Evolutionary conservation across 257 asterid genomes (phyloP), one percentile per base, ranked within the genome.

Genomic region (Ajuga chamaepitys): DNA sequence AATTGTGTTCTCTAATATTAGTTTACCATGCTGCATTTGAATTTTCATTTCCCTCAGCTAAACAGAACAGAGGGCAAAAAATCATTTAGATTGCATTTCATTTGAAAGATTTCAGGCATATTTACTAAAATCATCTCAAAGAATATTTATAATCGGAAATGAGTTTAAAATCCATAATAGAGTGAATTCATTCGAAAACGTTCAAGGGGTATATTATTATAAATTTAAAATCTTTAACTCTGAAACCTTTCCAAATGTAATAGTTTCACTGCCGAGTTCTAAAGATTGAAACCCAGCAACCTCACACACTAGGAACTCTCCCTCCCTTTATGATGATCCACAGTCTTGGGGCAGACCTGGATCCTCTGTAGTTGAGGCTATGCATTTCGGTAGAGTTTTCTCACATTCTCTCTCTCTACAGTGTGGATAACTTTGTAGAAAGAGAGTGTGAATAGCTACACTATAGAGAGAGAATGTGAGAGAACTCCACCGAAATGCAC

Each of bases 51-150:
- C 44, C 45, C 57, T 8, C 34, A 53, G 24, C 24, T 62, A 40
- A 38, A 67, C 65, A 21, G 45, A 54, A 68, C 8, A 45, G 52
- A 46, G 63, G 71, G 18, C 52, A 53, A 11, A 25, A 52, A 9
- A 42, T 34, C 56, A 22, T 16, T 50, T 24, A 11, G 22, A 28
- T 66, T 26, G 53, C 44, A 66, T 32, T 21, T 37, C 52, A 47
- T 32, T 34, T 50, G 22, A 32, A 25, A 35, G 25, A 64, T 10
- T 7, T 66, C 42, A n/a, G 48, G 32, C 50, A 47, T 12, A 47
- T 64, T 14, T 13, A 20, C 25, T 34, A 51, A 51, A 38, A 35
- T 21, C 18, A 50, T 5, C 50, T 52, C 5, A 17, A 40, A 65
- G 21, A 37, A 1, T 20, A 37, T 9, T 28, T 20, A 52, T 50